A percentile compares a stretch with the other conserved stretches of the same genome.
phyloP scores from a whole-genome alignment of 768 basidiomycete species.

The Mycena pura region DNA sequence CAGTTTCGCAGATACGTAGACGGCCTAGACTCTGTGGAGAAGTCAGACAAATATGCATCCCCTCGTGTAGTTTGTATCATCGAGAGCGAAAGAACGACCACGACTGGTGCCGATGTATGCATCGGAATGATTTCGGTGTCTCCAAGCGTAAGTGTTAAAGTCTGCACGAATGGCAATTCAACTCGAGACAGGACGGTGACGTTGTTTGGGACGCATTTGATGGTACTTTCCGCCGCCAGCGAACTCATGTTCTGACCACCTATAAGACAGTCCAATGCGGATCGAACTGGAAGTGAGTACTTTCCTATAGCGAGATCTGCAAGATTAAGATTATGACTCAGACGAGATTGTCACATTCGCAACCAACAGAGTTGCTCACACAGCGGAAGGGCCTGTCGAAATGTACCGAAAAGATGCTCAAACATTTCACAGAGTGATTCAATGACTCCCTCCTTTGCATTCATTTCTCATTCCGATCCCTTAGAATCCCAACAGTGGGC shows the following conservation, averaged over 20 bases:
- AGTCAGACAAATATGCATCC: slow-evolving; percentile 58
- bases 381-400: slow-evolving; percentile 65
- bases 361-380: slow-evolving; percentile 82
- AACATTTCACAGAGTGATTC: slow-evolving; percentile 69
- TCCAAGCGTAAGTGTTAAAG: too few species aligned
- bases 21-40: slow-evolving; percentile 71
- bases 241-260: not conserved
- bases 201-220: slow-evolving; percentile 93
- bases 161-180: too few species aligned
- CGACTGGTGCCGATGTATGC: slow-evolving; percentile 43
- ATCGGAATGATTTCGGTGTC: slow-evolving; percentile 82
- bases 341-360: slow-evolving; percentile 87
- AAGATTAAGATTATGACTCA: slow-evolving; percentile 37
- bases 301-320: not conserved
- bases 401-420: slow-evolving; percentile 77
- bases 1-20: slow-evolving; percentile 75
- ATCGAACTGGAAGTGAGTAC: slow-evolving; percentile 82
- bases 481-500: slow-evolving; percentile 45
- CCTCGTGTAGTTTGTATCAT: slow-evolving; percentile 79
- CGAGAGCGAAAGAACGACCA: slow-evolving; percentile 53
- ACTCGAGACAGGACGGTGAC: too few species aligned
- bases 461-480: slow-evolving; percentile 9
- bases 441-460: not conserved
- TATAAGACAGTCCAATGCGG: slow-evolving; percentile 78
- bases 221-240: slow-evolving; percentile 49